These are phyloP conservation scores for Ensete glaucum DNA, from an alignment of 176 grass and related monocot genomes.

Conservation along the genomic window DNA sequence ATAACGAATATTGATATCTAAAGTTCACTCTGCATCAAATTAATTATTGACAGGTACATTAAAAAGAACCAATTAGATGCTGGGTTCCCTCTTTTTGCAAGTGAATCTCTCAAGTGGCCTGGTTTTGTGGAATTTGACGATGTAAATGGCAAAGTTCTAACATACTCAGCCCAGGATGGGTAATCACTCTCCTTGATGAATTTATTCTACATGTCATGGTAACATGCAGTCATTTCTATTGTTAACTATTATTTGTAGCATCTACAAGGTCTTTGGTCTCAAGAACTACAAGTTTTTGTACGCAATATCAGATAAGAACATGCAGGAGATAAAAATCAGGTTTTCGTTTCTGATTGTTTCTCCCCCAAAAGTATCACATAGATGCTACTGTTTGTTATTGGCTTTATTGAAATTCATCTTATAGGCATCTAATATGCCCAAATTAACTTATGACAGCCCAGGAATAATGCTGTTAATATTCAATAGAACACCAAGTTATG, in stretches of 20 bases:
- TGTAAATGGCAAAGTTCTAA: slow-evolving; percentile 97
- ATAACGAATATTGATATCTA: neutral
- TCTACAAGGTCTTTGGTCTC: slow-evolving; percentile 98
- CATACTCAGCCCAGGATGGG: slow-evolving; percentile 97
- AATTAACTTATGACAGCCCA: slow-evolving; percentile 37
- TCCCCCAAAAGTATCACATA: no score
- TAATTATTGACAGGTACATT: slow-evolving; percentile 54
- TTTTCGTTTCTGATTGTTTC: neutral
- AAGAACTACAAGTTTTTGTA: slow-evolving; percentile 91
- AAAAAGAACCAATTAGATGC: slow-evolving; percentile 66
- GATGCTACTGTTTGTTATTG: neutral
- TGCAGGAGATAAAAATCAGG: slow-evolving; percentile 99
- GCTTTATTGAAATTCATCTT: neutral
- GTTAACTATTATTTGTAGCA: slow-evolving; percentile 39
- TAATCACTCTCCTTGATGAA: slow-evolving; percentile 24
- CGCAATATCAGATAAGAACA: slow-evolving; percentile 76
- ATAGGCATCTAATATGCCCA: neutral
- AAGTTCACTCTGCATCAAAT: neutral
- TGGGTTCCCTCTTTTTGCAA: slow-evolving; percentile 88
- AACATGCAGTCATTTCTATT: neutral
- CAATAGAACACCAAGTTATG: slow-evolving; percentile 57
- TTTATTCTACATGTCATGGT: neutral
- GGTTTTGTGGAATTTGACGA: slow-evolving; percentile 98
- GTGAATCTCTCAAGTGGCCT: slow-evolving; percentile 94
- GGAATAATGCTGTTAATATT: slow-evolving; percentile 99